These are phyloP conservation scores for Gorgonomyces haynaldii DNA, from an alignment of 192 early-diverging fungal species.

Conservation along the genomic window DNA sequence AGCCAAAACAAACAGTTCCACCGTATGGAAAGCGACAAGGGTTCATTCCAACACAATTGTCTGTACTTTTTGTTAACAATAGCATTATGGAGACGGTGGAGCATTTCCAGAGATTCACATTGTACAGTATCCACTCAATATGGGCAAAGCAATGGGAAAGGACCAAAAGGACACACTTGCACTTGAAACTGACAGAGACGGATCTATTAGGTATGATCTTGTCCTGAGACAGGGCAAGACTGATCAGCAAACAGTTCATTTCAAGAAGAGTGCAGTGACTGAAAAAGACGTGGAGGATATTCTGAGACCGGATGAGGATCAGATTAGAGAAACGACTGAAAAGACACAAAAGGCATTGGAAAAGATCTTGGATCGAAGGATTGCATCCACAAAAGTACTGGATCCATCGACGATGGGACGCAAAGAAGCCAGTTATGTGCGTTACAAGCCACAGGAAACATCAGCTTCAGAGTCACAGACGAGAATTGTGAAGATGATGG, in stretches of 20 bases:
- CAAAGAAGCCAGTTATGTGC: constrained; percentile 47
- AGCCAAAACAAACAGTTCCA: too few relatives aligned
- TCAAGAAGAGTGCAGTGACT: constrained; percentile 69
- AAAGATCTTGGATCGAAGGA: constrained; percentile 58
- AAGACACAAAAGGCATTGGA: constrained; percentile 82
- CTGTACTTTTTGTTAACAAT: background rate
- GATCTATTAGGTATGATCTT: constrained; percentile 81
- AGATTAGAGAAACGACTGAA: constrained; percentile 70
- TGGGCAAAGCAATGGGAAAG: constrained; percentile 57
- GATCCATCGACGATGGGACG: background rate
- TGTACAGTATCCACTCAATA: constrained; percentile 87
- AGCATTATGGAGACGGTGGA: constrained; percentile 95
- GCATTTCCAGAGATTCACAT: constrained; percentile 90
- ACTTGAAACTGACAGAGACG: constrained; percentile 80
- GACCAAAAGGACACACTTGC: constrained; percentile 52
- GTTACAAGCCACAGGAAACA: constrained; percentile 76
- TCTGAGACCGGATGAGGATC: constrained; percentile 66
- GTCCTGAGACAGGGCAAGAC: constrained; percentile 69
- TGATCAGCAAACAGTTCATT: constrained; percentile 55
- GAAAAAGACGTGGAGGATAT: constrained; percentile 32
- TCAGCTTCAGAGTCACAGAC: constrained; percentile 66
- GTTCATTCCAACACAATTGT: background rate
- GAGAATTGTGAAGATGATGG: constrained; percentile 88
- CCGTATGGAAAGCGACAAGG: background rate
- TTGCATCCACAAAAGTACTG: background rate